These are phyloP conservation scores for Mentha longifolia DNA, from an alignment of 257 asterid genomes.

Conservation along the genomic window DNA sequence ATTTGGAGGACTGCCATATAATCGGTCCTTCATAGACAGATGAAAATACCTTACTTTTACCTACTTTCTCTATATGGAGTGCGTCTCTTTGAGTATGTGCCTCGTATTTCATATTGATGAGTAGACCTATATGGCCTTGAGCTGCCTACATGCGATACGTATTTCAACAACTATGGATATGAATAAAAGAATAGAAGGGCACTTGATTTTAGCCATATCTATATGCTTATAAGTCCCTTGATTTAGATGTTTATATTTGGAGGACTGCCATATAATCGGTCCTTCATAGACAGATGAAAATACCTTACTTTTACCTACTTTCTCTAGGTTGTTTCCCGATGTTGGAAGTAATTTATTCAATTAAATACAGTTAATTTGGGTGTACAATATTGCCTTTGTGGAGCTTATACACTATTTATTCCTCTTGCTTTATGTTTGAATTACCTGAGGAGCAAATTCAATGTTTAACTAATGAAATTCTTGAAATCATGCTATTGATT, in stretches of 20 bases:
- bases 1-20: constrained; percentile 12
- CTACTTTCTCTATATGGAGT: not conserved
- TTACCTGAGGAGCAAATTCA: not conserved
- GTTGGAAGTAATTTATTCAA: not conserved
- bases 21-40: not conserved
- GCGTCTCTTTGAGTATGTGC: not conserved
- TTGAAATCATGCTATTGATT: not conserved
- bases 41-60: not conserved
- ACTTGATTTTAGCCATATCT: not conserved
- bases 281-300: not conserved
- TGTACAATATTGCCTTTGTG: not conserved
- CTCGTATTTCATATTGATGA: not conserved
- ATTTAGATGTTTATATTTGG: not conserved
- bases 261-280: constrained; percentile 2
- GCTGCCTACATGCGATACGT: not conserved
- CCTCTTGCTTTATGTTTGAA: not conserved
- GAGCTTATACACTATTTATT: not conserved
- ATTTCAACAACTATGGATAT: not conserved
- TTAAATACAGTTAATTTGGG: not conserved
- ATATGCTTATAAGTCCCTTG: too few species aligned
- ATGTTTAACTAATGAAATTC: not conserved
- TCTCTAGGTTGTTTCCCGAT: not conserved
- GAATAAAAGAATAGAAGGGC: not conserved
- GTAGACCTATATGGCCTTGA: not conserved
- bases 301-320: not conserved